Evolutionary conservation across 305 asterid genomes (phyloP).

Genomic region (Fraxinus xanthoxyloides): DNA sequence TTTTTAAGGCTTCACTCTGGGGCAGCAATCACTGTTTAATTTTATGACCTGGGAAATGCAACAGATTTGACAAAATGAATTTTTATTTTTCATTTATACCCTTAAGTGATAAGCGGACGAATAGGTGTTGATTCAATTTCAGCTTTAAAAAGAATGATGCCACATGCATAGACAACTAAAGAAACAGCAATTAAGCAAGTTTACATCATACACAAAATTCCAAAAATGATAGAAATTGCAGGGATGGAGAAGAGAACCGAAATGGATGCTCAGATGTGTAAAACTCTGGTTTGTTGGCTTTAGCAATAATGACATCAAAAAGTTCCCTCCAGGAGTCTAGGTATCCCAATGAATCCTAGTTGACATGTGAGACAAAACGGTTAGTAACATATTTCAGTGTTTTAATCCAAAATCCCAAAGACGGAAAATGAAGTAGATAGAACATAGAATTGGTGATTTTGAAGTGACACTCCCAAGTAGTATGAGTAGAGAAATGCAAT

Average conservation of each 20-base stretch:
- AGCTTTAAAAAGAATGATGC: not conserved
- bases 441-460: not conserved
- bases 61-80: not conserved
- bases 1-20: not conserved
- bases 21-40: not conserved
- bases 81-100: not conserved
- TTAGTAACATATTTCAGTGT: constrained; percentile 11
- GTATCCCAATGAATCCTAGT: constrained; percentile 74
- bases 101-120: not conserved
- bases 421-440: not conserved
- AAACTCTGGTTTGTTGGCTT: constrained; percentile 95
- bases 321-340: constrained; percentile 93
- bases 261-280: constrained; percentile 97
- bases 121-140: not conserved
- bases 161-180: constrained; percentile 12
- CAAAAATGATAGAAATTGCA: constrained; percentile 8
- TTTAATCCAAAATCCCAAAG: constrained; percentile 3
- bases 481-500: constrained; percentile 13
- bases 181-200: constrained; percentile 11
- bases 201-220: constrained; percentile 1
- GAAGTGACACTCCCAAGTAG: constrained; percentile 7
- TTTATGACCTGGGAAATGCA: not conserved
- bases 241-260: constrained; percentile 50
- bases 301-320: constrained; percentile 92
- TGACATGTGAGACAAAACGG: constrained; percentile 14